phyloP scores from a whole-genome alignment of 1,139 yeast species.

The Tardiomyces blankii region DNA sequence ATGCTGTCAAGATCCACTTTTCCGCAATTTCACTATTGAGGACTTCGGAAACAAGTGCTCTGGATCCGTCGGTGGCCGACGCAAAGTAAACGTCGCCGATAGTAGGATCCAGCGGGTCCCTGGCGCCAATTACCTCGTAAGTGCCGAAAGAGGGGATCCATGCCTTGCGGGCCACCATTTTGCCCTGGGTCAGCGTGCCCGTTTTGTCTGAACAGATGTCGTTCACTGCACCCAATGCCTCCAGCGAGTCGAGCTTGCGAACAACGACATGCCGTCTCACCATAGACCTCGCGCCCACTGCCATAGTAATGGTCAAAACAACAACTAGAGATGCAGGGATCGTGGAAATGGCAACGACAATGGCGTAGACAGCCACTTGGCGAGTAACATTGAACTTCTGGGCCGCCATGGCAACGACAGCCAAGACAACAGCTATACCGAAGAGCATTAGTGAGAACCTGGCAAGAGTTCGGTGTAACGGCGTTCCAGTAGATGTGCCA shows the following conservation, averaged over 20 bases:
- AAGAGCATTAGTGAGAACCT: slow-evolving; percentile 59
- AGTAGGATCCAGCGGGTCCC: slow-evolving; percentile 66
- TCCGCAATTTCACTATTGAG: slow-evolving; percentile 21
- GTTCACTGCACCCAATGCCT: slow-evolving; percentile 70
- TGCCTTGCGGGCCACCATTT: slow-evolving; percentile 59
- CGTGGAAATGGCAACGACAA: slow-evolving; percentile 75
- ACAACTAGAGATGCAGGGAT: slow-evolving; percentile 75
- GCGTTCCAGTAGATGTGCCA: slow-evolving; percentile 72
- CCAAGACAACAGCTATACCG: slow-evolving; percentile 59
- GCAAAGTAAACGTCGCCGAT: slow-evolving; percentile 38
- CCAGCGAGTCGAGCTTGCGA: slow-evolving; percentile 66
- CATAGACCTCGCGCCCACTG: slow-evolving; percentile 77
- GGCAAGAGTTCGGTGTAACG: slow-evolving; percentile 57
- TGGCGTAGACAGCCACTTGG: slow-evolving; percentile 69
- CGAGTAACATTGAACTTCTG: slow-evolving; percentile 54
- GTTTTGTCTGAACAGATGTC: slow-evolving; percentile 81
- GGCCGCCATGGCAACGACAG: slow-evolving; percentile 71
- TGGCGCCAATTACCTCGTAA: slow-evolving; percentile 45
- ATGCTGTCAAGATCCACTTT: slow-evolving; percentile 48
- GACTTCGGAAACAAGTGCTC: slow-evolving; percentile 7
- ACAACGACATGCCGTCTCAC: slow-evolving; percentile 61
- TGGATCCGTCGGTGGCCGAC: not conserved
- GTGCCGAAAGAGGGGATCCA: slow-evolving; percentile 75
- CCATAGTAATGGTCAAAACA: slow-evolving; percentile 77
- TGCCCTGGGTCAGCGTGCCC: slow-evolving; percentile 73